A percentile compares a stretch with the other conserved stretches of the same genome.
Conservation (phyloP, 2,329 filamentous ascomycete genomes). For the Aureobasidium pullulans region DNA sequence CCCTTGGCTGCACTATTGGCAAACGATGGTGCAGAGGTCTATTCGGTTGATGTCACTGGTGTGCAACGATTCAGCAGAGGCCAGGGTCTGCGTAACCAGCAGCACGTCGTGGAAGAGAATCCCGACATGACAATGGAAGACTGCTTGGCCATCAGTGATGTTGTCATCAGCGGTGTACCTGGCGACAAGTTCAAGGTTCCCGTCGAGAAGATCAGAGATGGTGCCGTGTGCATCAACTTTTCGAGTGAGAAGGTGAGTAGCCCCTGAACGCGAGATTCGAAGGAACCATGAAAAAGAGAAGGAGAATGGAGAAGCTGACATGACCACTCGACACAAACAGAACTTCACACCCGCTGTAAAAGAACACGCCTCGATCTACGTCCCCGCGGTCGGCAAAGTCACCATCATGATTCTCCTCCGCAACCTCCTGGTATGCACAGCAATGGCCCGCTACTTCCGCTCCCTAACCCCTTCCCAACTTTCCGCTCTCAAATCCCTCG, state of each 20-base stretch:
- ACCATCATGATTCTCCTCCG: conserved; percentile 87
- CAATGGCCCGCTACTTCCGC: conserved; percentile 19
- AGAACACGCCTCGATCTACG: conserved; percentile 93
- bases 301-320: not conserved
- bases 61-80: conserved; percentile 90
- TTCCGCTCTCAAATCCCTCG: not conserved
- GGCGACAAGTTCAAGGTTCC: conserved; percentile 85
- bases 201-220: conserved; percentile 72
- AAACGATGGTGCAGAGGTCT: conserved; percentile 92
- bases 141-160: conserved; percentile 80
- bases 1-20: conserved; percentile 87
- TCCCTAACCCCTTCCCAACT: not conserved
- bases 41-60: conserved; percentile 86
- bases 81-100: conserved; percentile 72
- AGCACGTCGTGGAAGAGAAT: conserved; percentile 82
- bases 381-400: conserved; percentile 94
- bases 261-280: not conserved
- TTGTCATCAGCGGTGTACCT: conserved; percentile 90
- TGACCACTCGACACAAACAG: conserved; percentile 24
- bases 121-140: conserved; percentile 72
- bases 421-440: conserved; percentile 67
- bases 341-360: conserved; percentile 90
- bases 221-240: conserved; percentile 98
- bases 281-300: not conserved
- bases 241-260: conserved; percentile 67